Percentiles rank a stretch among this genome's conserved stretches.
phyloP scores from a whole-genome alignment of 2,329 filamentous ascomycete genomes.

The Colletotrichum orbiculare region DNA sequence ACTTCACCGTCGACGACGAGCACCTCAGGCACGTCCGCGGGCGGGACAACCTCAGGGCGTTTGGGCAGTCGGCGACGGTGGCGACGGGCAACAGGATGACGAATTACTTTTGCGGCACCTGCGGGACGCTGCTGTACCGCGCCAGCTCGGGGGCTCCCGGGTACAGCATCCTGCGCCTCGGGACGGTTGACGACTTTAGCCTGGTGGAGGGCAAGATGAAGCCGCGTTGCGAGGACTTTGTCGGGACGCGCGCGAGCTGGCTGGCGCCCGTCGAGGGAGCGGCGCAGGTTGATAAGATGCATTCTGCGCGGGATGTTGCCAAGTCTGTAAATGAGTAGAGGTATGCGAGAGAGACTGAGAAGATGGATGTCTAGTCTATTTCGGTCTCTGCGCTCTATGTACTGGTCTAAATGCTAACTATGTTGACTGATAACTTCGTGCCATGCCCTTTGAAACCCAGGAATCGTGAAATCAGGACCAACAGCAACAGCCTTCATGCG shows the following conservation, averaged over 20 bases:
- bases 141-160: constrained; percentile 56
- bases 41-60: constrained; percentile 59
- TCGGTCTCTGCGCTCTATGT: too few relatives aligned
- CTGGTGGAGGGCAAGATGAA: constrained; percentile 67
- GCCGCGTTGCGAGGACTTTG: constrained; percentile 64
- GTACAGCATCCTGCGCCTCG: constrained; percentile 62
- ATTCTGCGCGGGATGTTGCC: background rate
- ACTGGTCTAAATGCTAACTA: too few relatives aligned
- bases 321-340: background rate
- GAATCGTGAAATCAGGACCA: too few relatives aligned
- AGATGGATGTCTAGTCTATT: background rate
- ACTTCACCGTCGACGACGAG: constrained; percentile 61
- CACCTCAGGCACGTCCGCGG: constrained; percentile 62
- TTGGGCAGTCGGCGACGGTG: constrained; percentile 58
- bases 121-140: constrained; percentile 71
- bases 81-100: constrained; percentile 63
- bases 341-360: background rate
- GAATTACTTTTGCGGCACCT: constrained; percentile 70
- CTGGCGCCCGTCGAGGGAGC: constrained; percentile 50
- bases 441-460: background rate
- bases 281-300: constrained; percentile 38
- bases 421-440: background rate
- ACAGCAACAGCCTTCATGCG: too few relatives aligned
- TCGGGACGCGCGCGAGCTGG: constrained; percentile 64
- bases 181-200: constrained; percentile 71